phyloP scores from a whole-genome alignment of 2,329 filamentous ascomycete species.

The Paecilomyces sp. region DNA sequence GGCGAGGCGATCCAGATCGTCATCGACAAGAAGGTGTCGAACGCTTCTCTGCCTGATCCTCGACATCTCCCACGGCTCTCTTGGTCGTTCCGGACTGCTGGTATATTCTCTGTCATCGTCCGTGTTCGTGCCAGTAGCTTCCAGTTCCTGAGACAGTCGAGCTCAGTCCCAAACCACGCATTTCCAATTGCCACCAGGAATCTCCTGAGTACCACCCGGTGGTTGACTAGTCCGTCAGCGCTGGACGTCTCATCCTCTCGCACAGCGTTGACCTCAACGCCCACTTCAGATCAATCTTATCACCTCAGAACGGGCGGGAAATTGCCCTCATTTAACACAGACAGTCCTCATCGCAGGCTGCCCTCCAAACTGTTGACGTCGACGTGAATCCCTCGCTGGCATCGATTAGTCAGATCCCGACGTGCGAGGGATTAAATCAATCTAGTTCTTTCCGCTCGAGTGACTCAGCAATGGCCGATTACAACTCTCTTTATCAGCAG shows the following conservation, averaged over 20 bases:
- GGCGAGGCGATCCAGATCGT: not conserved
- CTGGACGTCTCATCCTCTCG: not conserved
- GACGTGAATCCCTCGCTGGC: not conserved
- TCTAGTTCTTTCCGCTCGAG: not conserved
- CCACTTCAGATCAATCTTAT: not conserved
- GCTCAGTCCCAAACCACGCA: not conserved
- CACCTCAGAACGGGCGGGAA: constrained; percentile 23
- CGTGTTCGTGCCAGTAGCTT: not conserved
- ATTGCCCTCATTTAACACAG: constrained; percentile 16
- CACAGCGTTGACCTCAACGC: not conserved
- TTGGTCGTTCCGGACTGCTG: not conserved
- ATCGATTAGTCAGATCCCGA: not conserved
- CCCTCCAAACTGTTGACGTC: not conserved
- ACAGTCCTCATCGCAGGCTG: not conserved
- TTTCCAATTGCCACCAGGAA: not conserved
- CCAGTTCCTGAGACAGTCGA: not conserved
- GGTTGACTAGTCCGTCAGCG: not conserved
- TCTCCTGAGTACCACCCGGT: not conserved
- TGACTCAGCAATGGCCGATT: constrained; percentile 27
- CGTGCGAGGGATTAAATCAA: not conserved
- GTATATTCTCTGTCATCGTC: not conserved
- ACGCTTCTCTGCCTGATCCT: not conserved
- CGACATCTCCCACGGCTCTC: not conserved
- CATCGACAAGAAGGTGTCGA: not conserved
- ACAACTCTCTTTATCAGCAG: constrained; percentile 36